These are phyloP conservation scores for Symbiodinium natans DNA, from an alignment of 73 alveolate genomes.

Conservation along the genomic window DNA sequence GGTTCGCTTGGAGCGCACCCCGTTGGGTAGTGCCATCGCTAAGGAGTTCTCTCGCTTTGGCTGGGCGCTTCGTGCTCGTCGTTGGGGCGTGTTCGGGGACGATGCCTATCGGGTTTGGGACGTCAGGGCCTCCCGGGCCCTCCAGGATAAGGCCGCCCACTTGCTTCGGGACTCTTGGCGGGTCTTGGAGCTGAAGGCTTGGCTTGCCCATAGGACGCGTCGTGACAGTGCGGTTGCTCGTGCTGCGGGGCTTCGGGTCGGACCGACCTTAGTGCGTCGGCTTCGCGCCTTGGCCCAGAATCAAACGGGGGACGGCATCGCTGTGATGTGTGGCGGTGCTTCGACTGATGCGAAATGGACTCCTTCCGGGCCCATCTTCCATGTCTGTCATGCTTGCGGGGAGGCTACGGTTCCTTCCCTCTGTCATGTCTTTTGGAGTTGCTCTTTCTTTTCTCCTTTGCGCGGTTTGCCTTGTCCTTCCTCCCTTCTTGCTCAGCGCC, in stretches of 20 bases:
- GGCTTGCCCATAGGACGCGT: not conserved
- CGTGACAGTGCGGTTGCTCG: not conserved
- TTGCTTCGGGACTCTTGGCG: slow-evolving; percentile 10
- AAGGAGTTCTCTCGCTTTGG: too few species aligned
- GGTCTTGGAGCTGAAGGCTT: not conserved
- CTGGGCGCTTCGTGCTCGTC: too few species aligned
- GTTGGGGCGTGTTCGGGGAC: not conserved
- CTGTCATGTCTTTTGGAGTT: not conserved
- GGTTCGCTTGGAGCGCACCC: not conserved
- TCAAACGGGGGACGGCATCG: not conserved
- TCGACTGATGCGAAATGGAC: not conserved
- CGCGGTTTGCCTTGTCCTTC: not conserved
- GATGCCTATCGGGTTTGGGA: not conserved
- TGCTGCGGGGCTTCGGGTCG: not conserved
- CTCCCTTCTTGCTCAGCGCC: not conserved
- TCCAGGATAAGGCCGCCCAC: not conserved
- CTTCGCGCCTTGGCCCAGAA: not conserved
- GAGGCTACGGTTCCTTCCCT: not conserved
- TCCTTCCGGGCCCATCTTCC: not conserved
- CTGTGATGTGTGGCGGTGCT: slow-evolving; percentile 11
- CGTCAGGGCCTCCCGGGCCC: not conserved
- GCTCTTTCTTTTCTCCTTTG: not conserved
- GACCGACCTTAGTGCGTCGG: not conserved
- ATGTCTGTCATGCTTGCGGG: not conserved
- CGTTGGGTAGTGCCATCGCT: not conserved